Base-by-base conservation (phyloP, 108 stramenopile genomes). In the Nitzschia sp. region DNA sequence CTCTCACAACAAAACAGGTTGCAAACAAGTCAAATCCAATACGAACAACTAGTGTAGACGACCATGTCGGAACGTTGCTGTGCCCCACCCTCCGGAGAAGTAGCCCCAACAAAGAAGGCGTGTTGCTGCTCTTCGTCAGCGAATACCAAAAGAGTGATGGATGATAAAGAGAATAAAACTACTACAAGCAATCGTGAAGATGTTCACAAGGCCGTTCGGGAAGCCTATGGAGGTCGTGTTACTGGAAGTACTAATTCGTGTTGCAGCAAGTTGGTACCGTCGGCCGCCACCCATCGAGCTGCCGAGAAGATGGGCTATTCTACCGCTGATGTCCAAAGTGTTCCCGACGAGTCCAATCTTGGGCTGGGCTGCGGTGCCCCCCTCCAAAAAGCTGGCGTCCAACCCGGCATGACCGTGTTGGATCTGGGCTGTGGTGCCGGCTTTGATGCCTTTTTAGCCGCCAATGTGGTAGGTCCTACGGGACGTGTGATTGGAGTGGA, bases 401-500 rank as follows among this genome's bases (percentile, higher is more conserved):
- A 28, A 18, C 5, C 25, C 6, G 58, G 30, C 5, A 26, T n/a
- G 26, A 28, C 30, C 26, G 49, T 66, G 0, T 19, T 66, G 5
- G 65, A 66, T 54, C 30, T 66, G n/a, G 65, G 65, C 5, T 66
- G 48, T 30, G 65, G 65, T 30, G 86, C 88, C n/a, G 88, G 88
- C 9, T 59, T 82, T 23, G 90, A 91, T 67, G 80, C 72, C 48
- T 87, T 82, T 54, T 33, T 80, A 15, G 82, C 85, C 11, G 86
- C 84, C 18, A 64, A 72, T 38, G 59, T 73, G 4, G 91, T 90
- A 0, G 87, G 85, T 0, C 34, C 45, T 9, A 30, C 21, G n/a
- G 91, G 89, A 3, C 35, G 19, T 3, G 89, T 92, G 9, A 84
- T 90, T 27, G 91, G 91, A 9, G 80, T 92, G 11, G 91, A 92